phyloP scores from a whole-genome alignment of 2,329 filamentous ascomycete genomes.

The Ceratocystis smalleyi region DNA sequence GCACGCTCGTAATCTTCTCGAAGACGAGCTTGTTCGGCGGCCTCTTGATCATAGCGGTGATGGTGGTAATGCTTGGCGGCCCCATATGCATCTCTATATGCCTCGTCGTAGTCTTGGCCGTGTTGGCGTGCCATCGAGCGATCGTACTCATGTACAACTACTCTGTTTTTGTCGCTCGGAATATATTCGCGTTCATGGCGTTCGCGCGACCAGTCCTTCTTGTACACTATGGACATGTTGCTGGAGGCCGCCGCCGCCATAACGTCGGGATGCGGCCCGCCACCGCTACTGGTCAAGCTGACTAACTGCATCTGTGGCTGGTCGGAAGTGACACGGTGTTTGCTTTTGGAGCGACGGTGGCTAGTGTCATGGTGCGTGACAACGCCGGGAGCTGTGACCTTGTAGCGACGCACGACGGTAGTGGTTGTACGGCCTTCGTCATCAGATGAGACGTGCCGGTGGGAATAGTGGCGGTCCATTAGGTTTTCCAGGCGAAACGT shows the following conservation, averaged over 20 bases:
- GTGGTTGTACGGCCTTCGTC: conserved; percentile 32
- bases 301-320: conserved; percentile 33
- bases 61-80: conserved; percentile 23
- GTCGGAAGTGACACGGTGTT: conserved; percentile 20
- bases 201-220: conserved; percentile 23
- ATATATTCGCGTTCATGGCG: conserved; percentile 41
- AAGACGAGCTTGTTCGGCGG: conserved; percentile 20
- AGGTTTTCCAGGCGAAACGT: background rate
- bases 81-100: conserved; percentile 24
- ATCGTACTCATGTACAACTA: conserved; percentile 13
- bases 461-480: background rate
- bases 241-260: conserved; percentile 22
- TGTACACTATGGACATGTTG: conserved; percentile 22
- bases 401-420: conserved; percentile 38
- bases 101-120: conserved; percentile 37
- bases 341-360: conserved; percentile 29
- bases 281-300: conserved; percentile 29
- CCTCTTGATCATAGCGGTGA: conserved; percentile 22
- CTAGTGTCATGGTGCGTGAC: conserved; percentile 32
- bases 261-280: conserved; percentile 16
- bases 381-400: conserved; percentile 30
- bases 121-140: conserved; percentile 19
- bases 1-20: conserved; percentile 28
- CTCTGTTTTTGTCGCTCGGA: conserved; percentile 1
- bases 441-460: conserved; percentile 26